These are phyloP conservation scores for Zygoascus hellenicus DNA, from an alignment of 1,139 yeast species.

Conservation along the genomic window DNA sequence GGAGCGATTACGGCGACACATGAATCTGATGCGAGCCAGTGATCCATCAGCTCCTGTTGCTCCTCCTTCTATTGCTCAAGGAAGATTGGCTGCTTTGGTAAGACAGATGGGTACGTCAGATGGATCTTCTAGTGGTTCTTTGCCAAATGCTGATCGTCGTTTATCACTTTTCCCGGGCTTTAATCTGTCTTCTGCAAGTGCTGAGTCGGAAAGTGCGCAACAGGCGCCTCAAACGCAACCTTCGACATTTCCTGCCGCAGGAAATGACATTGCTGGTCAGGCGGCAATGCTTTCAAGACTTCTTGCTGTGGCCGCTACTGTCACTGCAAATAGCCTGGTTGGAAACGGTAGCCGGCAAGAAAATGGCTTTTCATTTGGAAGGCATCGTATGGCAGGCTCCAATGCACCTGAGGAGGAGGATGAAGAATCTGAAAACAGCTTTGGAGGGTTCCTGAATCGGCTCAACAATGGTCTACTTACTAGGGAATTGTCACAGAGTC, in stretches of 20 bases:
- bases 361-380: constrained; percentile 20
- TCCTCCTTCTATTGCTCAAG: too few species aligned
- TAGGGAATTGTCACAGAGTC: constrained; percentile 31
- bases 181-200: background rate
- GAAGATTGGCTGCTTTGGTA: too few species aligned
- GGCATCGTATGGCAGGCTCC: constrained; percentile 13
- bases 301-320: constrained; percentile 43
- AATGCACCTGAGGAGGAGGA: constrained; percentile 1
- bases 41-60: too few species aligned
- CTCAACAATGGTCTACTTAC: constrained; percentile 39
- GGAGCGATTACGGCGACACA: too few species aligned
- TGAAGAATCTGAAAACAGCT: constrained; percentile 25
- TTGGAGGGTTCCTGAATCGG: constrained; percentile 38
- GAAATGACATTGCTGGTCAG: constrained; percentile 31
- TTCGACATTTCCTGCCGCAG: background rate
- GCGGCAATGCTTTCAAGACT: constrained; percentile 41
- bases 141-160: too few species aligned
- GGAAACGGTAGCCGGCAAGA: constrained; percentile 27
- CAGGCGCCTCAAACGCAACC: background rate
- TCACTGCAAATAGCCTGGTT: constrained; percentile 41
- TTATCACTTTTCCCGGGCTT: background rate
- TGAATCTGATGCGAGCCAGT: too few species aligned
- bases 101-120: too few species aligned
- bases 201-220: background rate
- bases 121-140: too few species aligned